Conservation (phyloP, 2,329 filamentous ascomycete species). For the Penicillium decumbens region DNA sequence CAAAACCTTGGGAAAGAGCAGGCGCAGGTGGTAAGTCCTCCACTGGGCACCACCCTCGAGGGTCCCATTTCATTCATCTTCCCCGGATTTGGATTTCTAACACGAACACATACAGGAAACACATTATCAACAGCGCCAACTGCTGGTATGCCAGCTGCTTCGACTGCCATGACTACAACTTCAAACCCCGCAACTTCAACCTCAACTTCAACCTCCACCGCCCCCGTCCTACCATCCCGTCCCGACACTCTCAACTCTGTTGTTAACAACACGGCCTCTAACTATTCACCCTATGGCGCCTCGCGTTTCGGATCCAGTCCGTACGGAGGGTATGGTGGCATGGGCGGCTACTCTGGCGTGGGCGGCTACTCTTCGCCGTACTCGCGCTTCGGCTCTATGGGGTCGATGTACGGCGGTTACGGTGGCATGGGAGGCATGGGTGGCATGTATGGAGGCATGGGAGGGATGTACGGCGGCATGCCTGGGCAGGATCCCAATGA, state of each 20-base stretch:
- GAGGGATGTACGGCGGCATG: constrained; percentile 50
- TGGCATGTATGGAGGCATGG: constrained; percentile 40
- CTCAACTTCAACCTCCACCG: constrained; percentile 31
- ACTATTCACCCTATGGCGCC: constrained; percentile 64
- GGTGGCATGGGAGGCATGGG: constrained; percentile 46
- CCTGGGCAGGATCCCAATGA: constrained; percentile 67
- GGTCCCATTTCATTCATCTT: constrained; percentile 5
- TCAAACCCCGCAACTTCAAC: constrained; percentile 41
- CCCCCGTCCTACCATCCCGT: constrained; percentile 72
- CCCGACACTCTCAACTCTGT: constrained; percentile 72
- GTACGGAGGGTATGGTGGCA: constrained; percentile 47
- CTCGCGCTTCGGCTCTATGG: constrained; percentile 50
- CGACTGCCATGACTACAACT: constrained; percentile 37
- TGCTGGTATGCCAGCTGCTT: constrained; percentile 21
- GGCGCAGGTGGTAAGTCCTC: constrained; percentile 54
- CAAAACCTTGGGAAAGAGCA: constrained; percentile 93
- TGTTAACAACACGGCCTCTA: constrained; percentile 82
- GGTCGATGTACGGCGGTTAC: constrained; percentile 32
- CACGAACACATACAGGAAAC: constrained; percentile 18
- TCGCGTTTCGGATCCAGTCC: constrained; percentile 54
- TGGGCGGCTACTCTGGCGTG: constrained; percentile 36
- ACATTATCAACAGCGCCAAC: constrained; percentile 24
- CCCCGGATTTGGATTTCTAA: neutral
- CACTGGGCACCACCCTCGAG: neutral
- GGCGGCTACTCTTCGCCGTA: constrained; percentile 54